Percentiles rank a stretch among this genome's conserved stretches.
phyloP scores from a whole-genome alignment of 1,284 basidiomycete genomes.

The Cryptococcus sp. region DNA sequence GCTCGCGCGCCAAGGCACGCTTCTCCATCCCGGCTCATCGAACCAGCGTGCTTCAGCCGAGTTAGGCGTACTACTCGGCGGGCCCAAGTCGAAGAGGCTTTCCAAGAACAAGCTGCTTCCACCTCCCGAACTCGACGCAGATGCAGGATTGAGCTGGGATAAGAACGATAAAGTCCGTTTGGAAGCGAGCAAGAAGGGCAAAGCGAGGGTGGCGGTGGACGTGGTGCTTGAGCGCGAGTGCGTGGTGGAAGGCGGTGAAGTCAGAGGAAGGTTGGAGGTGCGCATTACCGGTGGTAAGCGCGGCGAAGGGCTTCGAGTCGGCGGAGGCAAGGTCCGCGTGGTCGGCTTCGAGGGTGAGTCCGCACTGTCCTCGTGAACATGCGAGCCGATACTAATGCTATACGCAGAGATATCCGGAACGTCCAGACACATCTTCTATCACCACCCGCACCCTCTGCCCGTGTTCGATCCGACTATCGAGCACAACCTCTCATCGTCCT shows the following conservation, averaged over 20 bases:
- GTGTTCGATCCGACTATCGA: conserved; percentile 56
- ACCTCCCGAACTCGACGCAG: conserved; percentile 26
- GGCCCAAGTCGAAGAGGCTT: conserved; percentile 34
- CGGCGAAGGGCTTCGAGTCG: conserved; percentile 68
- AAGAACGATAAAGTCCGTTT: conserved; percentile 42
- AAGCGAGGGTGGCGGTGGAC: conserved; percentile 79
- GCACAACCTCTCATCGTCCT: conserved; percentile 50
- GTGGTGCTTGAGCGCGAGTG: conserved; percentile 74
- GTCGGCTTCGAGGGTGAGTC: conserved; percentile 77
- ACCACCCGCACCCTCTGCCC: conserved; percentile 68
- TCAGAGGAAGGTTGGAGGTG: conserved; percentile 74
- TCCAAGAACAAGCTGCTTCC: conserved; percentile 43
- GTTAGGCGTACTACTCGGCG: conserved; percentile 49
- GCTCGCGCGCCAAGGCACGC: conserved; percentile 49
- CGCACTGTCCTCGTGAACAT: background rate
- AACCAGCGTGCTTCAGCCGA: conserved; percentile 46
- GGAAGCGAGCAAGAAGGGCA: conserved; percentile 66
- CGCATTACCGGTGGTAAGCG: conserved; percentile 65
- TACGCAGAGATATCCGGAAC: conserved; percentile 60
- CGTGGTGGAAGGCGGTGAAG: conserved; percentile 76
- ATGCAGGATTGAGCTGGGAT: conserved; percentile 18
- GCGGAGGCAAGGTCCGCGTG: conserved; percentile 77
- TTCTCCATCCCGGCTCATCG: conserved; percentile 47
- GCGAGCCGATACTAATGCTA: background rate
- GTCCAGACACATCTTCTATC: conserved; percentile 81